A percentile compares a stretch with the other conserved stretches of the same genome.
These are phyloP conservation scores for Aspergillus sergii DNA, from an alignment of 2,329 filamentous ascomycete species.

Conservation along the genomic window DNA sequence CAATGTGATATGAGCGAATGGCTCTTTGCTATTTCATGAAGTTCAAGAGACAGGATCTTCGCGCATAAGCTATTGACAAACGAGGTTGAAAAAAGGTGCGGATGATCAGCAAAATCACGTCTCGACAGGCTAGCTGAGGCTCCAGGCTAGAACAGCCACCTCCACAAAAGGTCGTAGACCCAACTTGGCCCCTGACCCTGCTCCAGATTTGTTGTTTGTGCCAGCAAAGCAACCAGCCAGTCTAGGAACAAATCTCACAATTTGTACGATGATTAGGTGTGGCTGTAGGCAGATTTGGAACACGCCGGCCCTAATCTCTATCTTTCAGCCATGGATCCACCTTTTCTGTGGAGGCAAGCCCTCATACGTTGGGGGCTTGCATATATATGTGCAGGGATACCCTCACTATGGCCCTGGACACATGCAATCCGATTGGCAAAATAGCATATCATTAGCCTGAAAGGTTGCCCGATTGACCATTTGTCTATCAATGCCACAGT, in stretches of 20 bases:
- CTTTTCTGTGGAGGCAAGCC: not conserved
- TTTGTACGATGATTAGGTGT: not conserved
- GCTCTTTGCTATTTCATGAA: not conserved
- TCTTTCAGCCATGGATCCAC: not conserved
- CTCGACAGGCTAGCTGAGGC: not conserved
- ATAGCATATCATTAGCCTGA: not conserved
- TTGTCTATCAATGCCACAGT: not conserved
- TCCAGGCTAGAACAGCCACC: not conserved
- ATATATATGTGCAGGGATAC: not conserved
- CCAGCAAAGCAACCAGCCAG: not conserved
- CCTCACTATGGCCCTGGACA: not conserved
- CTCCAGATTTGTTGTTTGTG: not conserved
- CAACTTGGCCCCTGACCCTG: not conserved
- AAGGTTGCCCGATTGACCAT: not conserved
- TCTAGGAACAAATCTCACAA: not conserved
- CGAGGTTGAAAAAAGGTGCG: not conserved
- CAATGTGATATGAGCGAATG: not conserved
- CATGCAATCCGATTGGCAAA: not conserved
- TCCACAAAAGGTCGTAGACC: not conserved
- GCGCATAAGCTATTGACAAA: not conserved
- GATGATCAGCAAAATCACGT: not conserved
- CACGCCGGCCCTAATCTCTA: not conserved
- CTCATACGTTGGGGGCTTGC: not conserved
- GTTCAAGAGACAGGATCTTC: not conserved
- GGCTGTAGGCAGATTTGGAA: not conserved